Base-by-base conservation (phyloP, 495 filamentous ascomycete genomes). In the Neurospora sp. region DNA sequence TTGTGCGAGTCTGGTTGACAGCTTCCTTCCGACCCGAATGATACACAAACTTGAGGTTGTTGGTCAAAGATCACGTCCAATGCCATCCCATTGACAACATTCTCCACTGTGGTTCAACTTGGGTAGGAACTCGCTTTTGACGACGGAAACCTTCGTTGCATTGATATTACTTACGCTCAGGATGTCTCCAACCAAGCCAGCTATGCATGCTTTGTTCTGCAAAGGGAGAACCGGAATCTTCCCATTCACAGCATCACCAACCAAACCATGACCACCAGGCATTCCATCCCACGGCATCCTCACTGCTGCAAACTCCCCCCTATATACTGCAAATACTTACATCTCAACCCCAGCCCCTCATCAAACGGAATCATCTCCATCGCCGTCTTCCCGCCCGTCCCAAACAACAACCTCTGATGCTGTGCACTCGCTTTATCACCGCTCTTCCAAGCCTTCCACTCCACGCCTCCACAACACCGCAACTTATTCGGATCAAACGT, bases 401-500 rank as follows among this genome's bases (percentile, higher is more conserved):
- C 75, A 69, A 91, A 87, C 71, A 86, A 82, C 20, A 91, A 73
- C 18, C 89, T 82, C 71, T 79, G 75, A 72, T 82, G 81, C 31
- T 75, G 80, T 14, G 12, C 53, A 65, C 6, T 37, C 27, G 27
- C 31, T 0, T 12, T 2, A 18, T 65, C 27, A 1, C 76, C 74
- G 44, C 75, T 68, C n/a, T 72, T 68, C 79, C 78, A 82, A 14
- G 48, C 75, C 72, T 76, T 74, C 82, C 81, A 83, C 0, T 39
- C 41, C 1, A 80, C 78, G 31, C 79, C 76, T 14, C 72, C 74
- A 35, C 65, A 39, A 22, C 44, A 59, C 31, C 59, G 65, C 37
- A 82, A 76, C 27, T 74, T 87, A 76, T 93, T 92, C 31, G 91
- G 91, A 80, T 93, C 82, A 72, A 88, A 86, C 1, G 83, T 83